A percentile compares a stretch with the other conserved stretches of the same genome.
These are phyloP conservation scores for Colletotrichum paranaense DNA, from an alignment of 2,329 filamentous ascomycete genomes.

Conservation along the genomic window DNA sequence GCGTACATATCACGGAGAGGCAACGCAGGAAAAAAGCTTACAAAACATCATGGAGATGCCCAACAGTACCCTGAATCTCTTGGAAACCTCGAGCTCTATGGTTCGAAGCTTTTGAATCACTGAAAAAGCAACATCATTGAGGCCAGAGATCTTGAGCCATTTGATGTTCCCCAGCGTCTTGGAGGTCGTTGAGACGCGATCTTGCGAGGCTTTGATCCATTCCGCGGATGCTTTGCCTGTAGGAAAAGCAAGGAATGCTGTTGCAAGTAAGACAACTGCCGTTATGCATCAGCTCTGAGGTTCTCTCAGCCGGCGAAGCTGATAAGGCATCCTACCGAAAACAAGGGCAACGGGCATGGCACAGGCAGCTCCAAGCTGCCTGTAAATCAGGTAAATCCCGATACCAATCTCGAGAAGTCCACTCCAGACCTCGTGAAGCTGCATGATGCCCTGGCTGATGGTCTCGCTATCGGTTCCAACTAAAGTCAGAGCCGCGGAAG, in stretches of 20 bases:
- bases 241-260: constrained; percentile 41
- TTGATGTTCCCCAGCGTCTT: constrained; percentile 62
- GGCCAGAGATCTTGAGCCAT: constrained; percentile 60
- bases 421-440: constrained; percentile 40
- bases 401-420: constrained; percentile 41
- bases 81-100: constrained; percentile 39
- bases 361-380: constrained; percentile 53
- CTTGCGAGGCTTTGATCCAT: constrained; percentile 63
- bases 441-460: constrained; percentile 38
- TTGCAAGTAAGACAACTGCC: constrained; percentile 45
- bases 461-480: constrained; percentile 43
- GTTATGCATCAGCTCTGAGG: constrained; percentile 33
- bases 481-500: constrained; percentile 41
- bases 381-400: constrained; percentile 42
- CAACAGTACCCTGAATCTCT: constrained; percentile 39
- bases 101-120: constrained; percentile 38
- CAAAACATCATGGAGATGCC: constrained; percentile 34
- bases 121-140: constrained; percentile 51
- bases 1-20: neutral
- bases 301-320: neutral
- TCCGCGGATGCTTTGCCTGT: constrained; percentile 48
- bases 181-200: constrained; percentile 59
- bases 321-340: constrained; percentile 46
- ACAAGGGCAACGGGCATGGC: constrained; percentile 56
- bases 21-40: constrained; percentile 1